Evolutionary conservation across 352 stramenopile species (phyloP).

Genomic region (Poterioochromonas sp.): DNA sequence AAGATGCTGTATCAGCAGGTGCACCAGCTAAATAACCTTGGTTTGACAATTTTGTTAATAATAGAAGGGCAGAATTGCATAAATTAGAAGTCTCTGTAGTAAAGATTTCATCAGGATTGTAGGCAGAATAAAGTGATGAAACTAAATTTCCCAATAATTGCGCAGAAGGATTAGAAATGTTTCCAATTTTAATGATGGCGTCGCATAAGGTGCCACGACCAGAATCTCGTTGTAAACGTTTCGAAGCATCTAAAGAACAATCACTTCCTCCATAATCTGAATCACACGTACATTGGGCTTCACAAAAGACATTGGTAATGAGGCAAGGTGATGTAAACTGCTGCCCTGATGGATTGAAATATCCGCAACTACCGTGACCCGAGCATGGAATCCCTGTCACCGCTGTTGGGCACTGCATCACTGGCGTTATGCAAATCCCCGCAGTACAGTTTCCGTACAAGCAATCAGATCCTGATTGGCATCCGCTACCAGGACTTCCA

Average conservation of each 20-base stretch:
- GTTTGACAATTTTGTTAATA: not conserved
- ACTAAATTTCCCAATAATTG: conserved; percentile 6
- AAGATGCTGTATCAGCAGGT: not conserved
- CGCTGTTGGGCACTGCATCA: not conserved
- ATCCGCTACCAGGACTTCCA: not conserved
- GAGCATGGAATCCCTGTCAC: not conserved
- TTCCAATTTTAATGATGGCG: not conserved
- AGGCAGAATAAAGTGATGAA: not conserved
- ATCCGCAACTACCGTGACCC: not conserved
- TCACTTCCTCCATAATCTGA: not conserved
- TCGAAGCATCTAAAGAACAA: not conserved
- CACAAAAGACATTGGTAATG: not conserved
- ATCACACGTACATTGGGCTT: not conserved
- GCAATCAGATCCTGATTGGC: not conserved
- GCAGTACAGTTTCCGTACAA: not conserved
- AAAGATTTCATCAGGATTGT: not conserved
- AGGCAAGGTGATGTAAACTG: not conserved
- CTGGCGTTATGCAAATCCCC: not conserved
- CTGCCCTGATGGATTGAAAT: not conserved
- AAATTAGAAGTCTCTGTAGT: too few relatives aligned
- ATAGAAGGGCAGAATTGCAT: not conserved
- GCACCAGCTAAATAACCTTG: conserved; percentile 13
- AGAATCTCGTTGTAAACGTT: not conserved
- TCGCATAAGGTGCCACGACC: not conserved
- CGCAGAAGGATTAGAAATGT: not conserved